Base-by-base conservation (phyloP, 495 filamentous ascomycete species). In the Penicilliopsis zonata region DNA sequence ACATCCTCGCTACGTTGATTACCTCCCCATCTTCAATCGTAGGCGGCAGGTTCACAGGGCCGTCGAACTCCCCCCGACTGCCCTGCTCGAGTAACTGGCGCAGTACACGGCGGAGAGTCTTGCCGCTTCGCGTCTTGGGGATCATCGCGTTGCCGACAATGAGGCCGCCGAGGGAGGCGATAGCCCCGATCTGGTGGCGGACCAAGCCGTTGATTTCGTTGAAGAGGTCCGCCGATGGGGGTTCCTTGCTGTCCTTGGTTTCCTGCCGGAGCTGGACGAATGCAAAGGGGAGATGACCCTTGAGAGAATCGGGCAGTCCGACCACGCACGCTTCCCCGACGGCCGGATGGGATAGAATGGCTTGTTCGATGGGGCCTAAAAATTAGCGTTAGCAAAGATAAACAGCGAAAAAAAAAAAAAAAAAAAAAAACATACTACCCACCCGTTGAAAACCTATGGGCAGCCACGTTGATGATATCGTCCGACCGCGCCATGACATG, bases 381-480 rank as follows among this genome's bases (percentile, higher is more conserved):
- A 4, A 28, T 24, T 36, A 34, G n/a, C n/a, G n/a, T n/a, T n/a
- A n/a, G n/a, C n/a, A n/a, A n/a, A n/a, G n/a, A n/a, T n/a, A n/a
- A n/a, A n/a, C n/a, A n/a, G n/a, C n/a, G n/a, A n/a, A n/a, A n/a
- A n/a, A n/a, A n/a, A n/a, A n/a, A n/a, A n/a, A 18, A 24, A 5
- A n/a, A n/a, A n/a, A n/a, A n/a, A n/a, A n/a, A n/a, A n/a, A n/a
- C n/a, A n/a, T n/a, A n/a, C n/a, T n/a, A 48, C 62, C 34, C 61
- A 80, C 81, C 86, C 2, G 86, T 95, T 44, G 78, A 83, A 39
- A 95, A 86, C 3, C 87, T 73, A 58, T 95, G 87, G 2, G 87
- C 87, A 17, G 87, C 86, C 1, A 94, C 87, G 46, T 95, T 95
- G 50, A 95, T 92, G 37, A 95, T 79, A 53, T 95, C 87, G 63